These are phyloP conservation scores for Aquanectria penicillioides DNA, from an alignment of 2,329 filamentous ascomycete species.

Conservation along the genomic window DNA sequence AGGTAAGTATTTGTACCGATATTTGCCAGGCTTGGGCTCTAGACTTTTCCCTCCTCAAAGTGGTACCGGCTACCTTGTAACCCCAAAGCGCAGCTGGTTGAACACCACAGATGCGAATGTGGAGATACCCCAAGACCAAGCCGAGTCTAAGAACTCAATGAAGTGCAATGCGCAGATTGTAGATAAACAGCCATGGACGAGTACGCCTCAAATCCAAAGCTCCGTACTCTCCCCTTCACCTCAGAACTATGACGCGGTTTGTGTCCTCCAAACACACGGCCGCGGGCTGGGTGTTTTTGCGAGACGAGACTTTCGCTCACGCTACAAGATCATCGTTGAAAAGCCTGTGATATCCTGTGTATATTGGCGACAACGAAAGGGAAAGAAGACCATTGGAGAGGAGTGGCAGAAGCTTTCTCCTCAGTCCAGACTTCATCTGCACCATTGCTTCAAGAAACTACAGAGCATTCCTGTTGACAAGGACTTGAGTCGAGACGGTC, in stretches of 20 bases:
- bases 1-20: not conserved
- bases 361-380: constrained; percentile 14
- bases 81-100: not conserved
- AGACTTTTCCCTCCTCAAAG: too few relatives aligned
- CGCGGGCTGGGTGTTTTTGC: constrained; percentile 37
- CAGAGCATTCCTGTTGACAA: constrained; percentile 5
- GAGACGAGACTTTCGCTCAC: not conserved
- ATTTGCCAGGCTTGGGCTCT: not conserved
- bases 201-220: too few relatives aligned
- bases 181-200: too few relatives aligned
- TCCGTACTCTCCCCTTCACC: too few relatives aligned
- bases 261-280: not conserved
- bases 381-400: not conserved
- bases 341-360: constrained; percentile 29
- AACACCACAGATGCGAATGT: not conserved
- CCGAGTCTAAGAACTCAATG: too few relatives aligned
- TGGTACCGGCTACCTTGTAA: too few relatives aligned
- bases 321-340: constrained; percentile 32
- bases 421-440: not conserved
- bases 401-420: constrained; percentile 29
- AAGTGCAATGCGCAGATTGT: too few relatives aligned
- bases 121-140: too few relatives aligned
- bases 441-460: constrained; percentile 23
- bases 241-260: too few relatives aligned
- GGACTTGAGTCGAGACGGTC: not conserved